Conservation (phyloP, 2,329 filamentous ascomycete genomes). For the Fusarium avenaceum region DNA sequence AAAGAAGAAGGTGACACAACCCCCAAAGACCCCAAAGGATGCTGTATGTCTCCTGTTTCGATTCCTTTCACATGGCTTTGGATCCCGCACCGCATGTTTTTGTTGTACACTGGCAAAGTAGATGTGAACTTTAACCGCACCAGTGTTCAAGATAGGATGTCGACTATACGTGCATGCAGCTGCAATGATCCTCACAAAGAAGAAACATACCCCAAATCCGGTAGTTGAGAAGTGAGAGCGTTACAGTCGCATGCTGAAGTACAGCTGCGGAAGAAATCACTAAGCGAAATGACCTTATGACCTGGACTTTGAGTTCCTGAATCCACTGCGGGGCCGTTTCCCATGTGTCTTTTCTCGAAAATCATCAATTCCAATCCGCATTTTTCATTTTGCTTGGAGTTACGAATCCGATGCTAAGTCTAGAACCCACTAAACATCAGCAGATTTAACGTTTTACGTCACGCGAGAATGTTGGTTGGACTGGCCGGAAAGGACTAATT, state of each 20-base stretch:
- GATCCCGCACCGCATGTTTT: neutral
- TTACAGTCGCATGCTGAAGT: too few species aligned
- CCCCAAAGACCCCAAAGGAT: neutral
- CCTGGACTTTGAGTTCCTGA: conserved; percentile 7
- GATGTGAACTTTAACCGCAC: neutral
- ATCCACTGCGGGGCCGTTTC: conserved; percentile 7
- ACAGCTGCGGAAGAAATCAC: too few species aligned
- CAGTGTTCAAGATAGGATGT: neutral
- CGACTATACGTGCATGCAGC: neutral
- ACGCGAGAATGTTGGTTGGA: conserved; percentile 8
- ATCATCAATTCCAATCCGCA: conserved; percentile 1
- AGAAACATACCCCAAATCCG: too few species aligned
- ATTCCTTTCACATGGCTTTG: neutral
- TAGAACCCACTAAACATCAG: conserved; percentile 22
- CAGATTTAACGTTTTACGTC: conserved; percentile 13
- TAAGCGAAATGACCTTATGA: neutral
- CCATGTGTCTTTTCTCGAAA: conserved; percentile 6
- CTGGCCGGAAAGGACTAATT: neutral
- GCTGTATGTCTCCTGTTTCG: neutral
- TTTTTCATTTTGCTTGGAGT: neutral
- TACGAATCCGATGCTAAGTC: neutral
- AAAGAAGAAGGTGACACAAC: conserved; percentile 13
- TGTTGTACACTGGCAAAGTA: conserved; percentile 8
- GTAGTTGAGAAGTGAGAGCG: neutral
- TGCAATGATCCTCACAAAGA: too few species aligned